Percentiles rank a stretch among this genome's conserved stretches.
Evolutionary conservation across 192 early-diverging fungal genomes (phyloP).

Genomic region (Backusella tarrabulga): DNA sequence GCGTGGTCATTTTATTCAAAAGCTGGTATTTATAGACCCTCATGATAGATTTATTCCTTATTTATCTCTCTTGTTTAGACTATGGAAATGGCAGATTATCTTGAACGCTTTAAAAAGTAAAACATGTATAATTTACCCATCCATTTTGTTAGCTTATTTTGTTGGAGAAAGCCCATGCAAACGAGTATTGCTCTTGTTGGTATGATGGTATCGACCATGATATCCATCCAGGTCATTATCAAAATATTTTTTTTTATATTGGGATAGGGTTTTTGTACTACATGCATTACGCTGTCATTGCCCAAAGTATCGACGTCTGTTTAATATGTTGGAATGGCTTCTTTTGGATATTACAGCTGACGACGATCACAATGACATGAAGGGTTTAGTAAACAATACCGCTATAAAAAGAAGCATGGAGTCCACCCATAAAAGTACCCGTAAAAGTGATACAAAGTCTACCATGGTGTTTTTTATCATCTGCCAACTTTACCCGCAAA

Average conservation of each 20-base stretch:
- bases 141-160: slow-evolving; percentile 6
- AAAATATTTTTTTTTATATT: slow-evolving; percentile 19
- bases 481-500: background rate
- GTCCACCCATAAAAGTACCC: background rate
- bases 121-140: background rate
- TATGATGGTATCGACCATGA: background rate
- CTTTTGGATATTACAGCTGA: slow-evolving; percentile 44
- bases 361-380: slow-evolving; percentile 28
- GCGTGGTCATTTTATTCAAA: background rate
- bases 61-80: background rate
- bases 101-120: slow-evolving; percentile 31
- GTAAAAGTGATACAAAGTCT: background rate
- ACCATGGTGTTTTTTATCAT: background rate
- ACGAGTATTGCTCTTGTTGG: slow-evolving; percentile 1
- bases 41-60: background rate
- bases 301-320: slow-evolving; percentile 43
- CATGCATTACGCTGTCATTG: slow-evolving; percentile 39
- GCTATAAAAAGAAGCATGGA: background rate
- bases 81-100: slow-evolving; percentile 16
- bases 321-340: slow-evolving; percentile 45
- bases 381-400: background rate
- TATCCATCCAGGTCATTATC: background rate
- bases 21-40: background rate
- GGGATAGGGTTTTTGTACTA: slow-evolving; percentile 44
- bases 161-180: slow-evolving; percentile 23